A percentile compares a stretch with the other conserved stretches of the same genome.
Evolutionary conservation across 2,329 filamentous ascomycete species (phyloP).

Genomic region (Ophiocordyceps camponoti-leonardi): DNA sequence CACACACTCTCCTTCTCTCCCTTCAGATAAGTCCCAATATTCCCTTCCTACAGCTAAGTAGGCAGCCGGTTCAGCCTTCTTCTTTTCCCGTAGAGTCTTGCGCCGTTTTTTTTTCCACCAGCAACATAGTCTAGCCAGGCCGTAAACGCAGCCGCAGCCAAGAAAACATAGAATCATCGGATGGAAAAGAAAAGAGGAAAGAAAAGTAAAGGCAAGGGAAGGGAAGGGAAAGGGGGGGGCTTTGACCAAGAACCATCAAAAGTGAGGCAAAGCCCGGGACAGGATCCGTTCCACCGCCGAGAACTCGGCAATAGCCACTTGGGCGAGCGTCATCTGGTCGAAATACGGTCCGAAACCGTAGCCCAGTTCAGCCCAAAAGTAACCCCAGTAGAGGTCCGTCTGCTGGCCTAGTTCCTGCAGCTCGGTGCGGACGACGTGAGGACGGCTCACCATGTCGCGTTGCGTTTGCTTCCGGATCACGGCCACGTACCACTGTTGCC

Average conservation of each 20-base stretch:
- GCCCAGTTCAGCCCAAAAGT: slow-evolving; percentile 29
- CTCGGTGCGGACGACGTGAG: slow-evolving; percentile 22
- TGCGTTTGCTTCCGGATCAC: slow-evolving; percentile 35
- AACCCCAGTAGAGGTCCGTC: slow-evolving; percentile 32
- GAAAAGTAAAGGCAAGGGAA: not conserved
- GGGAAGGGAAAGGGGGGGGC: no score
- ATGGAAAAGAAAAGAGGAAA: not conserved
- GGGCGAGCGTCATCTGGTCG: slow-evolving; percentile 29
- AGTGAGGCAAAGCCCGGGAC: slow-evolving; percentile 17
- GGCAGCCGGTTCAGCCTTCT: no score
- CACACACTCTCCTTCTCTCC: not conserved
- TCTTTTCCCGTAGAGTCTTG: not conserved
- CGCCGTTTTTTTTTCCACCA: not conserved
- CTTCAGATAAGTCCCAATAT: not conserved
- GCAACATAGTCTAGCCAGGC: not conserved
- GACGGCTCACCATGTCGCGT: slow-evolving; percentile 19
- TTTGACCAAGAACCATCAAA: not conserved
- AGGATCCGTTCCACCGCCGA: slow-evolving; percentile 31
- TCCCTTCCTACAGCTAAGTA: not conserved
- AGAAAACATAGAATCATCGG: not conserved
- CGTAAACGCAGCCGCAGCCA: not conserved
- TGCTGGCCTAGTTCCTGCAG: slow-evolving; percentile 14
- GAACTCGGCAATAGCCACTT: slow-evolving; percentile 29
- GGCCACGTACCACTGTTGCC: slow-evolving; percentile 35
- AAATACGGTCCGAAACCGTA: slow-evolving; percentile 22